These are phyloP conservation scores for Calcarisporium arbuscula DNA, from an alignment of 2,329 filamentous ascomycete genomes.

Conservation along the genomic window DNA sequence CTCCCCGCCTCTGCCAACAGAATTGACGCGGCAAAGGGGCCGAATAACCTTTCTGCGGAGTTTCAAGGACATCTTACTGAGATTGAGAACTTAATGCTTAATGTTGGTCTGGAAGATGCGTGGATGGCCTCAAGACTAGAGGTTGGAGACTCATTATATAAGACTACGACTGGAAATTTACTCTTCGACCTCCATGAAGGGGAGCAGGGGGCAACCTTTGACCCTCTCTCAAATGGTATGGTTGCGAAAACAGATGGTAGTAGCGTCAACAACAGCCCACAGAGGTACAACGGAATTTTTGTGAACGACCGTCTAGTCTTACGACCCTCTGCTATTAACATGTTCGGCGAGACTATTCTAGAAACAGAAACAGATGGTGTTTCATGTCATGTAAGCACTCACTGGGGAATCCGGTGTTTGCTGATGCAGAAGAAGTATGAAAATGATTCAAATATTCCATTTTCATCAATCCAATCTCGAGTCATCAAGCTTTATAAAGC, in stretches of 20 bases:
- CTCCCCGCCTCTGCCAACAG: conserved; percentile 52
- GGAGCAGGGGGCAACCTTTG: conserved; percentile 60
- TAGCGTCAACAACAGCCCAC: conserved; percentile 48
- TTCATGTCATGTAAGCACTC: conserved; percentile 41
- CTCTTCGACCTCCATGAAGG: conserved; percentile 41
- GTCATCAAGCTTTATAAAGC: conserved; percentile 25
- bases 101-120: conserved; percentile 43
- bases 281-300: conserved; percentile 60
- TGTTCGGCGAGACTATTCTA: conserved; percentile 40
- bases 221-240: conserved; percentile 50
- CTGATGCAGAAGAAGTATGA: conserved; percentile 18
- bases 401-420: conserved; percentile 50
- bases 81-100: conserved; percentile 39
- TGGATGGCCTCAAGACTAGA: conserved; percentile 42
- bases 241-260: conserved; percentile 43
- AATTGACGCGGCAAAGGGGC: conserved; percentile 45
- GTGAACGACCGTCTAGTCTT: conserved; percentile 35
- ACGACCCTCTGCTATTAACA: conserved; percentile 40
- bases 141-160: conserved; percentile 31
- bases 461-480: conserved; percentile 6
- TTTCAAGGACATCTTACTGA: conserved; percentile 35
- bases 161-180: conserved; percentile 16
- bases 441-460: too few species aligned
- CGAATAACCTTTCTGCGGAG: conserved; percentile 45
- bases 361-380: not conserved